Base-by-base conservation (phyloP, 495 filamentous ascomycete genomes). In the Lentithecium fluviatile region DNA sequence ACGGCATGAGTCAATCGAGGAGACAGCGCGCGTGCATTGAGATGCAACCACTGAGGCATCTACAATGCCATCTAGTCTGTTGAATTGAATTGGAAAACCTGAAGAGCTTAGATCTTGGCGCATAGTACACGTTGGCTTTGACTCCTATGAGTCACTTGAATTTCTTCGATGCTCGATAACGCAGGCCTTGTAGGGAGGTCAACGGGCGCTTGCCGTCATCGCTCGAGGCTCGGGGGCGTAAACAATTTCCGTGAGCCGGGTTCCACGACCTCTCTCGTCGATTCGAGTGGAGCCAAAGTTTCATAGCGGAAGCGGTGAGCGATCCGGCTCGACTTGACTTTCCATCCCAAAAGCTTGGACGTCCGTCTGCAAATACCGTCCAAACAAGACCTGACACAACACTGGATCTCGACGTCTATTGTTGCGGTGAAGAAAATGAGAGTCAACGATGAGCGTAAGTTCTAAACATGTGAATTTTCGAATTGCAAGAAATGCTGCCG, bases 241-340 rank as follows among this genome's bases (percentile, higher is more conserved):
- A 32, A 32, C 29, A 32, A 32, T 32, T 10, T 32, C 29, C 29
- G 29, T 10, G 29, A 32, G 4, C 29, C 29, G 29, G 29, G 29
- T 3, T 10, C 29, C 29, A 3, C 29, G 29, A 32, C 29, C 29
- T 43, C 15, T 49, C 11, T 13, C 8, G 3, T 25, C 46, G 21
- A 6, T 15, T 8, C 40, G 43, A 62, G 45, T 58, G 64, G 64
- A 61, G 45, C 56, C 40, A 20, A n/a, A 25, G 38, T 58, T 57
- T 48, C 50, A 60, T 21, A 24, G 64, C 40, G 58, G 57, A 57
- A 66, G 52, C 64, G 64, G 64, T 53, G 58, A 24, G 40, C 15
- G 19, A 23, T 60, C 56, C 62, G 58, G 50, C 58, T 66, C 51
- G 50, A 47, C n/a, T 34, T 17, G 40, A 52, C 37, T 36, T 47